Base-by-base conservation (phyloP, 805 yeast genomes). In the Saccharomycopsis olivae region DNA sequence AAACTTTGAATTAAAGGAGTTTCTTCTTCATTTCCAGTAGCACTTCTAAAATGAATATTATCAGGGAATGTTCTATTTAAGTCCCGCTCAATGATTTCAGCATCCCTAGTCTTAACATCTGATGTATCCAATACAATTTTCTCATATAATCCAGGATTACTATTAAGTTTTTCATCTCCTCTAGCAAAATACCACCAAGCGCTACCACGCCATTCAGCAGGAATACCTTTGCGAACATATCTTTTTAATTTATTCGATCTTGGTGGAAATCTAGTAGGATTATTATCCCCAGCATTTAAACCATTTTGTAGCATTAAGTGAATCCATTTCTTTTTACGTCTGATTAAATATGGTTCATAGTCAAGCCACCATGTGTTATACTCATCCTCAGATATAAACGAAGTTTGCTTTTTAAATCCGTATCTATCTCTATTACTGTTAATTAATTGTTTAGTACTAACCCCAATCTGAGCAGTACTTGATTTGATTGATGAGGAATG, bases 131-230 rank as follows among this genome's bases (percentile, higher is more conserved):
- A 62, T 29, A 85, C 76, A 23, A 89, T 65, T 44, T 66, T 64
- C 33, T 76, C 83, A 56, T 88, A 92, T 2, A 83, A 69, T 1
- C 94, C 95, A 13, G 62, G 63, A 53, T 88, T 75, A 29, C 75
- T 73, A 49, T 71, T 75, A 41, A 86, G 59, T 49, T 69, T 69
- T 39, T 83, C 92, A 40, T 76, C 69, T 2, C 97, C 98, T 19
- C 78, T 77, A 6, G 95, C 94, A 58, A 84, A 89, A 64, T 76
- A 79, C 68, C 92, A 89, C 98, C 98, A 89, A 1, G 96, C 96
- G 49, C 74, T 73, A 1, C 98, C 98, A 49, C 98, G 66, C 96
- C 96, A 89, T 55, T 86, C 96, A 0, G 95, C 88, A 0, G 98
- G 97, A 9, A 89, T 78, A 10, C 98, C 98, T 55, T 83, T 83